Conservation (phyloP, 768 basidiomycete genomes). For the Trametes meyenii region DNA sequence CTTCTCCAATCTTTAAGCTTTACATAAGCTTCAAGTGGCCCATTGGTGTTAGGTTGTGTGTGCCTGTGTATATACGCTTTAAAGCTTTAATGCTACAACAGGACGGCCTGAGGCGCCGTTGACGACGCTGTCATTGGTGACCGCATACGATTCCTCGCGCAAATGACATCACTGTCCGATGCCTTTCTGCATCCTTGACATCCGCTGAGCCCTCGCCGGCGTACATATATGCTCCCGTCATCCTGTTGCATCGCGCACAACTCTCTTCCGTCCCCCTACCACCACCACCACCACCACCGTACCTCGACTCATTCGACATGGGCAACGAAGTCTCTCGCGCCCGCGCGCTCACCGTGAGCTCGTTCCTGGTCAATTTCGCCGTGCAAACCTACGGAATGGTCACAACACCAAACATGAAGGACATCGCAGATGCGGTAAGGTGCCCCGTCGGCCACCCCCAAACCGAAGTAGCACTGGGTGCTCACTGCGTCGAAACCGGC, state of each 20-base stretch:
- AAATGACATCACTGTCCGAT: slow-evolving; percentile 3
- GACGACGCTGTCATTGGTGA: not conserved
- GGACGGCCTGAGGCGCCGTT: too few relatives aligned
- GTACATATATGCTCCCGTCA: not conserved
- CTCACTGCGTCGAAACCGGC: slow-evolving; percentile 1
- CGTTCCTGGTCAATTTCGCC: slow-evolving; percentile 34
- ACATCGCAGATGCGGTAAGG: slow-evolving; percentile 36
- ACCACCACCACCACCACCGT: not conserved
- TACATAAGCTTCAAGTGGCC: too few relatives aligned
- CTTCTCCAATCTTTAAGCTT: too few relatives aligned
- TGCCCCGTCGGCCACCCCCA: not conserved
- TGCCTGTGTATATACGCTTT: not conserved
- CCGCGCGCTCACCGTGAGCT: slow-evolving; percentile 31
- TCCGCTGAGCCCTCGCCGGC: not conserved
- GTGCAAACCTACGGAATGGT: slow-evolving; percentile 35
- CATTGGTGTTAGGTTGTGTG: not conserved
- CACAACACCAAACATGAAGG: slow-evolving; percentile 37
- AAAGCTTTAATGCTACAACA: not conserved
- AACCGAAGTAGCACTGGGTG: too few relatives aligned
- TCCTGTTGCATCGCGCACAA: not conserved
- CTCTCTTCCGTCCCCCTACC: not conserved
- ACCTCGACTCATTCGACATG: slow-evolving; percentile 22
- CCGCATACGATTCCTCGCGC: not conserved
- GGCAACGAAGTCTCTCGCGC: slow-evolving; percentile 33
- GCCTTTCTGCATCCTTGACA: not conserved